phyloP scores from a whole-genome alignment of 352 stramenopile species.

The Pythium graminicola region DNA sequence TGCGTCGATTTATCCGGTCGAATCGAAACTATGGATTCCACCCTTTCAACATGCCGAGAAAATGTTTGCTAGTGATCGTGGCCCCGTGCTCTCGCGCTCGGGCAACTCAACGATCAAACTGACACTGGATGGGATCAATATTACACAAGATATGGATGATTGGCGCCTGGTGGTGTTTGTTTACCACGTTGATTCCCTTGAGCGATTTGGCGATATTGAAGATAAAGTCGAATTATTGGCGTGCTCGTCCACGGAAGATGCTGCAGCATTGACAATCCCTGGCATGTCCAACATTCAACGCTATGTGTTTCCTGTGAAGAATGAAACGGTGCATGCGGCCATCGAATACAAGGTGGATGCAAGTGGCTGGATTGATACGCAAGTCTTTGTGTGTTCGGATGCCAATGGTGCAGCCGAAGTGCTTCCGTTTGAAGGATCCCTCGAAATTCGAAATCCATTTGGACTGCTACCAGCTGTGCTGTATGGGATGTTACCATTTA shows the following conservation, averaged over 20 bases:
- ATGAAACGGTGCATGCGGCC: constrained; percentile 40
- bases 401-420: constrained; percentile 42
- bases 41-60: constrained; percentile 83
- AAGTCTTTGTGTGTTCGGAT: constrained; percentile 72
- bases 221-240: constrained; percentile 73
- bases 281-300: constrained; percentile 63
- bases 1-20: constrained; percentile 68
- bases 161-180: constrained; percentile 77
- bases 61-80: constrained; percentile 71
- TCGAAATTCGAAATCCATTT: constrained; percentile 81
- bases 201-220: constrained; percentile 49
- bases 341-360: constrained; percentile 51
- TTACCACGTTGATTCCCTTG: constrained; percentile 74
- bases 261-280: constrained; percentile 33
- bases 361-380: constrained; percentile 74
- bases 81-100: constrained; percentile 50
- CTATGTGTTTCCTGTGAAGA: constrained; percentile 56
- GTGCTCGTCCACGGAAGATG: constrained; percentile 28
- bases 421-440: constrained; percentile 53
- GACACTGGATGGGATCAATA: constrained; percentile 58
- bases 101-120: constrained; percentile 71
- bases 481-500: constrained; percentile 85
- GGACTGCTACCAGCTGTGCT: constrained; percentile 70
- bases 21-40: constrained; percentile 65
- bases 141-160: constrained; percentile 57